Evolutionary conservation across 176 grass and related monocot genomes (phyloP), one percentile per base, ranked within the genome.

Genomic region (Cenchrus purpureus): DNA sequence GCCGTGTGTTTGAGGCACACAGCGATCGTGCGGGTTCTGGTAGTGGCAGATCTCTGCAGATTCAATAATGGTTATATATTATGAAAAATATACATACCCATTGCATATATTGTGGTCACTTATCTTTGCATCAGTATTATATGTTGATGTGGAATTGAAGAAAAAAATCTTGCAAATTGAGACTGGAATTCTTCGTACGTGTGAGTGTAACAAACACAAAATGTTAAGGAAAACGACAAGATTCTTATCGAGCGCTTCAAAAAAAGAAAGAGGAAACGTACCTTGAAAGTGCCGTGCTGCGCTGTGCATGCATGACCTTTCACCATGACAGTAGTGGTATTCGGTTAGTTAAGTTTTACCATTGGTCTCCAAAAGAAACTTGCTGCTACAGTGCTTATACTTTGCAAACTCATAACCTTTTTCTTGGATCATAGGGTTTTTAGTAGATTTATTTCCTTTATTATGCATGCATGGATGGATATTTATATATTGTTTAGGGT

Each of bases 161-260:
- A 40, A 4, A 70, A 46, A 71, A 71, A 22, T 61, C n/a, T 20
- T 2, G 8, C n/a, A 68, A 68, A 17, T 37, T 37, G 50, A 43
- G 19, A 54, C 51, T 48, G 55, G 78, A 46, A 8, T 46, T 46
- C 61, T 28, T 48, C 40, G 49, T 65, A 65, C 44, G 55, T 64
- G 37, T 40, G 37, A 40, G 37, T 40, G 37, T 40, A 40, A 46
- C 45, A 46, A 6, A 46, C 45, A 66, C 81, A 84, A 84, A 73
- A 79, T 73, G 50, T 71, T 80, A 40, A 68, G 50, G 78, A 71
- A 50, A 72, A 65, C 73, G 73, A 84, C 86, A 88, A 79, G 48
- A 57, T 73, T 73, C 80, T 70, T 77, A 28, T 54, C 46, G 66
- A 56, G 12, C 17, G 12, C 10, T 63, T 49, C 48, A 71, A 73